Evolutionary conservation across 2,329 filamentous ascomycete genomes (phyloP).

Genomic region (Fusarium sp.): DNA sequence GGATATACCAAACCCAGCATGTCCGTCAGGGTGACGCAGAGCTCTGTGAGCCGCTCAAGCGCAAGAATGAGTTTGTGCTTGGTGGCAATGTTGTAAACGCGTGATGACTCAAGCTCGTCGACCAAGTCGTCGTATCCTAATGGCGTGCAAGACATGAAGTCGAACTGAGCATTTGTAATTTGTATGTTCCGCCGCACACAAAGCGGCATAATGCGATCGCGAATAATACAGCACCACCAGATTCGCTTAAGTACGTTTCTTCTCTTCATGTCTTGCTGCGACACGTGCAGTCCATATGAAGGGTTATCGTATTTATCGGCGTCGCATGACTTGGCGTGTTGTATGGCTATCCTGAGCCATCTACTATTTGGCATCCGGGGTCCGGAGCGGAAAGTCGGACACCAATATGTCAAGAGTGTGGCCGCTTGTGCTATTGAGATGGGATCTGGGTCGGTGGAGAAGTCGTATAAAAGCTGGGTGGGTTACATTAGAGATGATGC

Average conservation of each 20-base stretch:
- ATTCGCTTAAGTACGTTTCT: constrained; percentile 33
- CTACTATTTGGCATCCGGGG: constrained; percentile 32
- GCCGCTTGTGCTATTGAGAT: constrained; percentile 39
- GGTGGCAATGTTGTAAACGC: constrained; percentile 34
- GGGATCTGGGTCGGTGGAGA: constrained; percentile 36
- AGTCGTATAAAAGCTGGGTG: constrained; percentile 40
- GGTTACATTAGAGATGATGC: neutral
- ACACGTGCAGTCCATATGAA: neutral
- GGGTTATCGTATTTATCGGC: constrained; percentile 27
- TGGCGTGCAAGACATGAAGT: constrained; percentile 27
- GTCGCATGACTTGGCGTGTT: constrained; percentile 31
- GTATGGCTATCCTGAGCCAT: constrained; percentile 35
- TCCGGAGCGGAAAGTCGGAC: constrained; percentile 33
- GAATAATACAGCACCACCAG: constrained; percentile 43
- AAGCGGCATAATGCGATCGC: constrained; percentile 37
- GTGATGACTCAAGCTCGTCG: constrained; percentile 37
- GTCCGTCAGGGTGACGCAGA: constrained; percentile 37
- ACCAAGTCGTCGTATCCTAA: constrained; percentile 35
- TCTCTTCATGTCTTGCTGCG: constrained; percentile 21
- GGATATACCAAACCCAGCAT: constrained; percentile 38
- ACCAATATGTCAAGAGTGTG: constrained; percentile 39
- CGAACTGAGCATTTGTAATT: constrained; percentile 29
- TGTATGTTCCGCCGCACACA: constrained; percentile 41
- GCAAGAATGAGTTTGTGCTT: constrained; percentile 40
- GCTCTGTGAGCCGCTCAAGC: constrained; percentile 27